Evolutionary conservation across 176 grass and related monocot genomes (phyloP), one percentile per base, ranked within the genome.

Genomic region (Ananas comosus): DNA sequence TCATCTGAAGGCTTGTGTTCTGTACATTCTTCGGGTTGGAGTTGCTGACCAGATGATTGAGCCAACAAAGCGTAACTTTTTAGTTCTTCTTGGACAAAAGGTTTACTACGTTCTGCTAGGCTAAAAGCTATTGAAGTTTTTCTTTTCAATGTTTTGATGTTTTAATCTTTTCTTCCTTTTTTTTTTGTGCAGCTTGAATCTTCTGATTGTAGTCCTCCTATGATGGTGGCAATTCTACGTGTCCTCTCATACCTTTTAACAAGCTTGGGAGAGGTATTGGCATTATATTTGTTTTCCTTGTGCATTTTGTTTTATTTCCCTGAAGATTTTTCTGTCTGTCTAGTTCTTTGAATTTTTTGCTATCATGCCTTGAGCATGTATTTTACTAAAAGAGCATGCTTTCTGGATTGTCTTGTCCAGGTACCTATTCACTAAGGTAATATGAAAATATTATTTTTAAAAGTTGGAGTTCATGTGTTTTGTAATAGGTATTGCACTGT

Each of bases 1-100:
- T 47, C 74, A 75, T 82, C 63, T 23, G 29, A 70, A 96, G 92
- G 89, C 94, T 72, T 97, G 94, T 82, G 84, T 97, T 63, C 68
- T 97, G 50, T 97, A 97, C 74, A 76, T 97, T 83, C 77, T 92
- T 65, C 89, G 82, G 76, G 87, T 97, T 88, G 94, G 94, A 74
- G 73, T 93, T 74, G 78, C 89, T 54, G 94, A 97, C 68, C 94
- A 93, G 71, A 86, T 93, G 86, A 97, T 82, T 28, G 94, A 93
- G 86, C 90, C 84, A 3, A 76, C 84, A 9, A 89, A 97, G 27
- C 80, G 84, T 71, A 80, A 86, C 51, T 83, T 97, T 81, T 92
- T 97, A 65, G 80, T 92, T 82, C 84, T 93, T 83, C 82, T 93
- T 51, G 89, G 89, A 75, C 88, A 72, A 88, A 90, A 97, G 92